phyloP scores from a whole-genome alignment of 2,329 filamentous ascomycete species.

The Hirsutella thompsonii region DNA sequence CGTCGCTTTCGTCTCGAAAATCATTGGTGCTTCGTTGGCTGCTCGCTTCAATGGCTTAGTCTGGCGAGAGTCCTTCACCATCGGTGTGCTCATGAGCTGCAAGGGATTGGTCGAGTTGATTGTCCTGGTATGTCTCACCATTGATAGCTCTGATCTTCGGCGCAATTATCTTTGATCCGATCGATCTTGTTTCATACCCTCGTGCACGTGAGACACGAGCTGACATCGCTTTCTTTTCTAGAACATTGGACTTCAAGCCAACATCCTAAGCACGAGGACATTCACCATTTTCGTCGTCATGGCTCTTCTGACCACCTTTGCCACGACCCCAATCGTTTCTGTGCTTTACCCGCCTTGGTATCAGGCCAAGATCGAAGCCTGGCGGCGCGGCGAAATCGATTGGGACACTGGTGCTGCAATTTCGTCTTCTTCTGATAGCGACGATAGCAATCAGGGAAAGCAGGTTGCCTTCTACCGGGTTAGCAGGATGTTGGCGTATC shows the following conservation, averaged over 20 bases:
- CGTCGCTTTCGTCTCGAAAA: constrained; percentile 75
- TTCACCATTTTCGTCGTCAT: constrained; percentile 95
- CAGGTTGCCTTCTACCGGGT: constrained; percentile 20
- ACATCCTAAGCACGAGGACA: constrained; percentile 65
- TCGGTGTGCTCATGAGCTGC: constrained; percentile 89
- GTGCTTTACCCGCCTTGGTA: constrained; percentile 59
- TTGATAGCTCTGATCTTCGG: background rate
- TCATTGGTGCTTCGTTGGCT: constrained; percentile 68
- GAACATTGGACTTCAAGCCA: constrained; percentile 69
- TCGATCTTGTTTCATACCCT: background rate
- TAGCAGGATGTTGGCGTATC: constrained; percentile 61
- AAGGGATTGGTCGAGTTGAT: constrained; percentile 93
- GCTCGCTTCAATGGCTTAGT: constrained; percentile 64
- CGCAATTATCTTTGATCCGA: too few species aligned
- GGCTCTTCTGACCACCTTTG: constrained; percentile 76
- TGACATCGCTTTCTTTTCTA: constrained; percentile 10
- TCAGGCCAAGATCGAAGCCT: constrained; percentile 36
- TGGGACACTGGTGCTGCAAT: constrained; percentile 42
- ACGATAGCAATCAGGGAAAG: constrained; percentile 3
- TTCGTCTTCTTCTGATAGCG: constrained; percentile 4
- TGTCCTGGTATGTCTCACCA: constrained; percentile 54
- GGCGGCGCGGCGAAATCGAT: constrained; percentile 77
- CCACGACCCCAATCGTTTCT: constrained; percentile 65
- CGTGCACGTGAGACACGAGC: background rate
- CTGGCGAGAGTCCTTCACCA: constrained; percentile 82